Percentiles rank a stretch among this genome's conserved stretches.
phyloP scores from a whole-genome alignment of 257 asterid genomes.

The Nicotiana tabacum region DNA sequence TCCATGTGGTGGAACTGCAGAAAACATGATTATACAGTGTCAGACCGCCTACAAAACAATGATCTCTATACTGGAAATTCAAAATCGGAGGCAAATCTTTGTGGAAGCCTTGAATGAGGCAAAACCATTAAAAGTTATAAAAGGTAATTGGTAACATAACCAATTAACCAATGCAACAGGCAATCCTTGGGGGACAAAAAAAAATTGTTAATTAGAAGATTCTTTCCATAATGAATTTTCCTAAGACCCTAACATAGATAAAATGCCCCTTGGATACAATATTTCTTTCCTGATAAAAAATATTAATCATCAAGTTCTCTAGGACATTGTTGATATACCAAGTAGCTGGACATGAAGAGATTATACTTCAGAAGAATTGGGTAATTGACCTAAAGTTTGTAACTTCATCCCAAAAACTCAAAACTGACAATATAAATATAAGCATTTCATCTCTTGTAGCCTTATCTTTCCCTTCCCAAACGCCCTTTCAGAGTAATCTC shows the following conservation, averaged over 20 bases:
- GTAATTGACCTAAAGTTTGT: neutral
- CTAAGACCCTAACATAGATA: neutral
- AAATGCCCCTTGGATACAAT: neutral
- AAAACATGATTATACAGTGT: neutral
- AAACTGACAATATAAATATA: no score
- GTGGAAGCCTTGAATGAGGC: neutral
- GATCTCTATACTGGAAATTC: neutral
- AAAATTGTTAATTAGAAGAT: neutral
- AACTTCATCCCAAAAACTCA: neutral
- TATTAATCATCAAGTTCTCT: neutral
- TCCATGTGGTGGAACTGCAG: constrained; percentile 41
- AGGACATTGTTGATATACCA: neutral
- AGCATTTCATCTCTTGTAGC: neutral
- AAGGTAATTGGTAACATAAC: neutral
- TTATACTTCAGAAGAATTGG: neutral
- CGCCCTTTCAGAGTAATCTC: no score
- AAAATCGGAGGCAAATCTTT: neutral
- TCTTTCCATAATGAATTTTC: neutral
- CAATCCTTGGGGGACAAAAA: neutral
- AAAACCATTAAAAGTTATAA: neutral
- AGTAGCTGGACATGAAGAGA: neutral
- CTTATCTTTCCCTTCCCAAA: neutral
- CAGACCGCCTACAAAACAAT: neutral
- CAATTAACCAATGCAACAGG: neutral
- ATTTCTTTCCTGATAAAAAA: no score